A percentile compares a stretch with the other conserved stretches of the same genome.
Evolutionary conservation across 2,329 filamentous ascomycete genomes (phyloP).

Genomic region (Colletotrichum sp.): DNA sequence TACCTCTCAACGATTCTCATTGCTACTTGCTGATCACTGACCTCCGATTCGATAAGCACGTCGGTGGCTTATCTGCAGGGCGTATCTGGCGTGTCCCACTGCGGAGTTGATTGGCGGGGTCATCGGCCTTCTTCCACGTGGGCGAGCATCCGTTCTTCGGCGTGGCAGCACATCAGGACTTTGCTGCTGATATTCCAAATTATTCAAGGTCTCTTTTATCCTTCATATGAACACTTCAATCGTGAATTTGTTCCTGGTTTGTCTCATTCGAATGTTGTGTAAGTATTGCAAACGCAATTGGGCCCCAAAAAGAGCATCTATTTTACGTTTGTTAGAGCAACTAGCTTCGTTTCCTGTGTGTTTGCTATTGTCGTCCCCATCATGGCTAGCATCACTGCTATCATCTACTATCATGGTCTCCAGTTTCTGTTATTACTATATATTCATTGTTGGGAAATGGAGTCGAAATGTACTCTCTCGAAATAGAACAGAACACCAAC

Average conservation of each 20-base stretch:
- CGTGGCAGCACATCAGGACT: not conserved
- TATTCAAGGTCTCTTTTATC: accelerated
- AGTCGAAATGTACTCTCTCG: too few relatives aligned
- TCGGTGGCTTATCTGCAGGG: not conserved
- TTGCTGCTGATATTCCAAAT: not conserved
- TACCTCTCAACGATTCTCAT: not conserved
- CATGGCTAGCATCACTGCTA: not conserved
- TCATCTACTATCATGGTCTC: too few relatives aligned
- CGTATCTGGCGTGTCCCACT: conserved; percentile 8
- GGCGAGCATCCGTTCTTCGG: not conserved
- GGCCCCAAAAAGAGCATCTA: too few relatives aligned
- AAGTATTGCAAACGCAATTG: not conserved
- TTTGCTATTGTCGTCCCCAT: not conserved
- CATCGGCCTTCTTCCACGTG: not conserved
- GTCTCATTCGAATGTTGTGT: not conserved
- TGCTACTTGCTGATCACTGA: not conserved
- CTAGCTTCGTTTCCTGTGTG: not conserved
- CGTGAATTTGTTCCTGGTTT: not conserved
- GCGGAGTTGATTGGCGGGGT: not conserved
- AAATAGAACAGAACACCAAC: not conserved
- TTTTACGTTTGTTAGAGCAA: not conserved
- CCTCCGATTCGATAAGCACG: not conserved
- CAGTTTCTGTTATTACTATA: not conserved
- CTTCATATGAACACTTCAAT: not conserved
- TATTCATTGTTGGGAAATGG: too few relatives aligned